Conservation (phyloP, 2,329 filamentous ascomycete genomes). For the Colletotrichum sublineola region DNA sequence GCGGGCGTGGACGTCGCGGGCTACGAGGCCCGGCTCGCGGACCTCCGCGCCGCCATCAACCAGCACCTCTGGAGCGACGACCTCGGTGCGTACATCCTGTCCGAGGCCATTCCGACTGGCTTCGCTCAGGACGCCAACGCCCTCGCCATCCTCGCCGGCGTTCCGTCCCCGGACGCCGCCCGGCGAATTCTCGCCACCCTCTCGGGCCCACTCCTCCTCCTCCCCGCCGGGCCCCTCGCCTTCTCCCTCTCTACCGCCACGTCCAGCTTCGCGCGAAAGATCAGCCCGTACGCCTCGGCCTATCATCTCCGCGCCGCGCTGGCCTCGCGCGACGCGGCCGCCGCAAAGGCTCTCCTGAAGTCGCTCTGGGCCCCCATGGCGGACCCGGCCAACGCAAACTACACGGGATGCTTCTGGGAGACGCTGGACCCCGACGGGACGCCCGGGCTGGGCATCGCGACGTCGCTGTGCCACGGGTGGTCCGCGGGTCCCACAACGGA, state of each 20-base stretch:
- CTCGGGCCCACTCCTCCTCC: conserved; percentile 27
- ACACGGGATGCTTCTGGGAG: conserved; percentile 51
- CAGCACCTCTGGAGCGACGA: conserved; percentile 46
- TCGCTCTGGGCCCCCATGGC: conserved; percentile 49
- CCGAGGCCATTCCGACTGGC: conserved; percentile 40
- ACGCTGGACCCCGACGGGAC: conserved; percentile 45
- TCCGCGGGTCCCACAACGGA: conserved; percentile 51
- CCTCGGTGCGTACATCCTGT: conserved; percentile 47
- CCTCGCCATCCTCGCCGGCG: conserved; percentile 49
- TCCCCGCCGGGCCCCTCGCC: conserved; percentile 38
- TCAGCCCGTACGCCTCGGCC: conserved; percentile 49
- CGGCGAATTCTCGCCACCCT: conserved; percentile 43
- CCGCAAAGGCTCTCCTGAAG: conserved; percentile 41
- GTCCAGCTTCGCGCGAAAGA: conserved; percentile 43
- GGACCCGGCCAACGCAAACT: conserved; percentile 44
- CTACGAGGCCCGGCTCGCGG: conserved; percentile 46
- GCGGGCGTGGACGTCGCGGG: conserved; percentile 42
- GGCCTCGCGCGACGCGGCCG: conserved; percentile 30
- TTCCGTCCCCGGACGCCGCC: conserved; percentile 17
- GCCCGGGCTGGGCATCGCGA: conserved; percentile 47
- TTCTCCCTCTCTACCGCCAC: conserved; percentile 41
- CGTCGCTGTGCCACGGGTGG: conserved; percentile 53
- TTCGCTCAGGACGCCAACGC: conserved; percentile 51
- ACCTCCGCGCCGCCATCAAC: conserved; percentile 47
- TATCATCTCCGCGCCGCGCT: conserved; percentile 51